A percentile compares a stretch with the other conserved stretches of the same genome.
Conservation (phyloP, 2,329 filamentous ascomycete species). For the Hymenoscyphus infarciens region DNA sequence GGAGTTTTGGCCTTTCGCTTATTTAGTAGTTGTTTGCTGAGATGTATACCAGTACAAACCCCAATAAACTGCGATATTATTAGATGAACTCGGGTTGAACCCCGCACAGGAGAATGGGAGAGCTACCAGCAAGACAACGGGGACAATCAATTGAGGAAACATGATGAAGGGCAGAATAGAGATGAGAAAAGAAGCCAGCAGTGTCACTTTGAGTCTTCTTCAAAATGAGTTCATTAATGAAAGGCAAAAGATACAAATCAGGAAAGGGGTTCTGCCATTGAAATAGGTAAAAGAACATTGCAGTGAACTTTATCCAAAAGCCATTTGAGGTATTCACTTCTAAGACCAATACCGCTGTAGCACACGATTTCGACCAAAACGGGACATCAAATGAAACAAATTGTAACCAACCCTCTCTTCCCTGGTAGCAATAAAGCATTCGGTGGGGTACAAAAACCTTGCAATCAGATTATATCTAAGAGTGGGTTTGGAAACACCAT, state of each 20-base stretch:
- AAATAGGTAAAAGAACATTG: neutral
- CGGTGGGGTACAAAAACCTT: neutral
- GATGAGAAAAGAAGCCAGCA: neutral
- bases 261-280: neutral
- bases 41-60: constrained; percentile 39
- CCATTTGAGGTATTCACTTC: neutral
- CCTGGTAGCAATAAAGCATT: neutral
- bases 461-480: neutral
- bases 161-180: neutral
- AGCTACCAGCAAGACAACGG: constrained; percentile 32
- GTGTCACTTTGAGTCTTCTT: neutral
- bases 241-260: neutral
- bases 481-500: neutral
- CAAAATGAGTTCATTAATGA: neutral
- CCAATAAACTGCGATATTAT: constrained; percentile 66
- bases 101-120: constrained; percentile 37
- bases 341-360: neutral
- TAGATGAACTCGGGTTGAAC: constrained; percentile 42
- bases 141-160: constrained; percentile 5
- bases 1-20: constrained; percentile 54
- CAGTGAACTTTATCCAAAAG: neutral
- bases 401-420: neutral
- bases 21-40: neutral
- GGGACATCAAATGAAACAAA: neutral
- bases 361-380: neutral